phyloP scores from a whole-genome alignment of 2,329 filamentous ascomycete species.

The Myotisia sp. region DNA sequence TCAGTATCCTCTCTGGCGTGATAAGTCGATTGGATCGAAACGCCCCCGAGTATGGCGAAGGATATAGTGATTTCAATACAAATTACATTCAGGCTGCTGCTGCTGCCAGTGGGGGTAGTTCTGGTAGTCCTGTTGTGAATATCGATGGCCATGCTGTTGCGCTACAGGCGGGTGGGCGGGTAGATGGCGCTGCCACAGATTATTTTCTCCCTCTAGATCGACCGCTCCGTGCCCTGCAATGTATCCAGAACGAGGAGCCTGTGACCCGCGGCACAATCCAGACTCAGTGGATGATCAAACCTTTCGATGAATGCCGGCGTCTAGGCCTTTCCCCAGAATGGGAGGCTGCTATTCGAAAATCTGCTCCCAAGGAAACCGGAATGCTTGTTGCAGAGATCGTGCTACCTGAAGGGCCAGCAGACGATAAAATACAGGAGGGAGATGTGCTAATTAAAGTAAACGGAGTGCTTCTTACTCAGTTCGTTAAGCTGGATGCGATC shows the following conservation, averaged over 20 bases:
- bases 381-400: constrained; percentile 96
- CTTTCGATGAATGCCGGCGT: constrained; percentile 90
- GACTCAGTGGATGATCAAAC: constrained; percentile 91
- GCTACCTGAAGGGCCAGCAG: constrained; percentile 74
- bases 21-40: constrained; percentile 94
- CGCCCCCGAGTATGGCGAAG: constrained; percentile 92
- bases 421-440: constrained; percentile 79
- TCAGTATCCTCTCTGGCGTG: constrained; percentile 93
- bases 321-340: constrained; percentile 71
- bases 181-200: constrained; percentile 90
- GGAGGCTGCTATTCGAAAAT: constrained; percentile 69
- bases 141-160: constrained; percentile 85
- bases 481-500: constrained; percentile 80
- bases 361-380: constrained; percentile 84
- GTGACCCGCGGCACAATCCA: constrained; percentile 94
- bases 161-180: constrained; percentile 81
- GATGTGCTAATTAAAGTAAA: constrained; percentile 91
- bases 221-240: constrained; percentile 71
- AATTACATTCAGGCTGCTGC: constrained; percentile 98
- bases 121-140: constrained; percentile 95
- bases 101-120: constrained; percentile 89
- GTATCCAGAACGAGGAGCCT: constrained; percentile 59
- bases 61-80: constrained; percentile 93
- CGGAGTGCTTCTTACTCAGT: constrained; percentile 80
- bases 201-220: constrained; percentile 93